Evolutionary conservation across 2,329 filamentous ascomycete genomes (phyloP).

Genomic region (Canariomyces notabilis): DNA sequence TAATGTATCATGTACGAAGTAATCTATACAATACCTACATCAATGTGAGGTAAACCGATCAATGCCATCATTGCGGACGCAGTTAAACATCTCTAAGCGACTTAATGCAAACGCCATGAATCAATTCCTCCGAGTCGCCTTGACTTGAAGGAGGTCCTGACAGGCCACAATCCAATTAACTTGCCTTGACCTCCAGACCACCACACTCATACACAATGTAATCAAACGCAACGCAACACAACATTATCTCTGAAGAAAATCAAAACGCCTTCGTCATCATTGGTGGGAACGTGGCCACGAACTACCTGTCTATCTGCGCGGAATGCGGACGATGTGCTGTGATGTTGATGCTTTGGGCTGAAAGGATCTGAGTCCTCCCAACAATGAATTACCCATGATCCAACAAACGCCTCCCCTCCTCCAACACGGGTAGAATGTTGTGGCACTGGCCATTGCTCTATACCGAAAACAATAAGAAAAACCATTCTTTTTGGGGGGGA

Average conservation of each 20-base stretch:
- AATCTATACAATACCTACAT: too few species aligned
- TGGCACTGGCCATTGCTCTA: constrained; percentile 4
- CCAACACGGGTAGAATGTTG: constrained; percentile 6
- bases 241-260: neutral
- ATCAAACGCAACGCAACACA: too few species aligned
- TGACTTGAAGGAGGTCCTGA: too few species aligned
- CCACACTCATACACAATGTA: too few species aligned
- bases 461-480: constrained; percentile 11
- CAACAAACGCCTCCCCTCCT: constrained; percentile 9
- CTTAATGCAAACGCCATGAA: too few species aligned
- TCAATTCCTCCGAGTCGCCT: too few species aligned
- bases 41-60: too few species aligned
- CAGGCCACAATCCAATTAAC: too few species aligned
- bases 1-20: too few species aligned
- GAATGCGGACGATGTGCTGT: neutral
- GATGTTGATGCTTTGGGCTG: neutral
- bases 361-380: neutral
- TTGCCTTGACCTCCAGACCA: too few species aligned
- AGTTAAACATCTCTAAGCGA: too few species aligned
- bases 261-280: neutral
- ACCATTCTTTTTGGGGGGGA: constrained; percentile 11
- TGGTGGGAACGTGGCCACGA: neutral
- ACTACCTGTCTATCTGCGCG: neutral
- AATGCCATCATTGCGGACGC: too few species aligned
- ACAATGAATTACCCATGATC: constrained; percentile 4